A percentile compares a stretch with the other conserved stretches of the same genome.
Evolutionary conservation across 2,329 filamentous ascomycete species (phyloP).

Genomic region (Myriosclerotinia curreyana): DNA sequence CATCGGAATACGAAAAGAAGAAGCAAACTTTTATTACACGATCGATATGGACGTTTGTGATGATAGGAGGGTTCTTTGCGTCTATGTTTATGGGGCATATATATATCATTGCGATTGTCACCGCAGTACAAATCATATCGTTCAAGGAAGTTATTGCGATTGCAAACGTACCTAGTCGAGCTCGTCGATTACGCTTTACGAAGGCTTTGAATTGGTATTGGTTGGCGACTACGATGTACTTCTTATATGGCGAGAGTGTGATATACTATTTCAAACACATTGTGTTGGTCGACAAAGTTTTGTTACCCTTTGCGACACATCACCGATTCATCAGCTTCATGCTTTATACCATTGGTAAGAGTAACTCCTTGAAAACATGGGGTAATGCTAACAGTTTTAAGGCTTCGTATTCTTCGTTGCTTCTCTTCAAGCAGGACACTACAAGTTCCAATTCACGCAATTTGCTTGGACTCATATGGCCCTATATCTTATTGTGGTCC

Average conservation of each 20-base stretch:
- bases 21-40: constrained; percentile 96
- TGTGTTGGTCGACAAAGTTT: constrained; percentile 86
- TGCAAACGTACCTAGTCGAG: constrained; percentile 87
- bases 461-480: constrained; percentile 99
- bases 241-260: constrained; percentile 95
- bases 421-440: constrained; percentile 91
- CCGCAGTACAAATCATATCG: constrained; percentile 89
- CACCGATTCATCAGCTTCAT: constrained; percentile 98
- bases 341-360: constrained; percentile 90
- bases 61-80: constrained; percentile 91
- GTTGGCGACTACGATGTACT: constrained; percentile 98
- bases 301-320: constrained; percentile 91
- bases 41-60: constrained; percentile 96
- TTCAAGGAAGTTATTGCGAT: constrained; percentile 99
- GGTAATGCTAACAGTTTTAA: constrained; percentile 43
- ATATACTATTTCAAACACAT: constrained; percentile 99
- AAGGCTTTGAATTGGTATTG: constrained; percentile 99
- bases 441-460: constrained; percentile 98
- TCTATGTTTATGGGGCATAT: constrained; percentile 95
- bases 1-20: constrained; percentile 93
- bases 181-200: constrained; percentile 86
- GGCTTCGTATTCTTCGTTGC: constrained; percentile 98
- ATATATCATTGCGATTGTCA: constrained; percentile 92
- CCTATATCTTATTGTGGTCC: constrained; percentile 93
- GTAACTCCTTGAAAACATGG: background rate